A percentile compares a stretch with the other conserved stretches of the same genome.
phyloP scores from a whole-genome alignment of 306 rosid species.

The Fagus crenata region DNA sequence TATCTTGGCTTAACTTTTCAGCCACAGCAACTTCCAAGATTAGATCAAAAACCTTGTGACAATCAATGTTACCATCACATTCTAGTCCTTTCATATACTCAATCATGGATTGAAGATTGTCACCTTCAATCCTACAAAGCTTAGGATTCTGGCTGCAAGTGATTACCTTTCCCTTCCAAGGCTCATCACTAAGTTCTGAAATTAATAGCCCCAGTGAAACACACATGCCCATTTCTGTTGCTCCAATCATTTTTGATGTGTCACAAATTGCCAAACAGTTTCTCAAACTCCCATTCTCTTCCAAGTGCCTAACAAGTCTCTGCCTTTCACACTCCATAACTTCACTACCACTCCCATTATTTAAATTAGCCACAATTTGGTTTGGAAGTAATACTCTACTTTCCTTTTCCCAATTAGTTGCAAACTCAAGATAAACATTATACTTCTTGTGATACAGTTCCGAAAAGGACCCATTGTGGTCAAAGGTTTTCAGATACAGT shows the following conservation, averaged over 20 bases:
- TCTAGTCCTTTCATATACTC: not conserved
- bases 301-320: not conserved
- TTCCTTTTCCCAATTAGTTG: not conserved
- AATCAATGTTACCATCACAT: not conserved
- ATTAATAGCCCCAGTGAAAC: not conserved
- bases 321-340: not conserved
- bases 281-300: not conserved
- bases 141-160: not conserved
- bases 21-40: not conserved
- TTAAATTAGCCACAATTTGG: not conserved
- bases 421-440: not conserved
- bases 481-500: not conserved
- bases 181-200: not conserved
- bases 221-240: not conserved
- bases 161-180: not conserved
- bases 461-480: not conserved
- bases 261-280: constrained; percentile 14
- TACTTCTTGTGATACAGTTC: not conserved
- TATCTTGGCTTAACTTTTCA: not conserved
- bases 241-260: not conserved
- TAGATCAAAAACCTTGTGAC: not conserved
- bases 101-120: not conserved
- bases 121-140: not conserved
- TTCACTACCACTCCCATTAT: not conserved
- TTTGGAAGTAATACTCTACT: not conserved